These are phyloP conservation scores for Tolypocladium endophyticum DNA, from an alignment of 2,329 filamentous ascomycete species.

Conservation along the genomic window DNA sequence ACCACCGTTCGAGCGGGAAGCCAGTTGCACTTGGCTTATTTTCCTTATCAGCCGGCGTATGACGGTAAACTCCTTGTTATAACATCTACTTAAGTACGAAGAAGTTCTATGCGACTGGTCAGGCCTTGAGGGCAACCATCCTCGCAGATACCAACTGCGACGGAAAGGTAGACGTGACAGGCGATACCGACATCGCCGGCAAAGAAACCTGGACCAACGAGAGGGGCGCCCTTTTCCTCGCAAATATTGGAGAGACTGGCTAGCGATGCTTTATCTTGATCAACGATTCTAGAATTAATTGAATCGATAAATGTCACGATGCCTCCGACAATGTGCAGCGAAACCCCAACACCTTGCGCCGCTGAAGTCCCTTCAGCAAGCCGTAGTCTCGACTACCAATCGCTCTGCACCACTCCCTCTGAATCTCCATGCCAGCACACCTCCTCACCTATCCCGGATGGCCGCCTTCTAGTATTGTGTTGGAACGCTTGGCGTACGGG, in stretches of 20 bases:
- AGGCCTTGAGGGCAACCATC: conserved; percentile 3
- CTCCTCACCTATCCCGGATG: conserved; percentile 57
- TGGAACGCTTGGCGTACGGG: too few relatives aligned
- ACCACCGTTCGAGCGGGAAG: background rate
- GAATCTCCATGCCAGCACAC: conserved; percentile 19
- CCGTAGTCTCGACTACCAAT: conserved; percentile 3
- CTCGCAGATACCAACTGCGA: conserved; percentile 25
- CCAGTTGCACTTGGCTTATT: too few relatives aligned
- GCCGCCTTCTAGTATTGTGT: too few relatives aligned
- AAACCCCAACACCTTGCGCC: conserved; percentile 19
- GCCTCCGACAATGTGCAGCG: conserved; percentile 21
- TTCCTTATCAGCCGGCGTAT: background rate
- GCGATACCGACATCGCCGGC: conserved; percentile 9
- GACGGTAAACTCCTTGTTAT: background rate
- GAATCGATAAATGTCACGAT: conserved; percentile 22
- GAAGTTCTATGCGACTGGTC: background rate
- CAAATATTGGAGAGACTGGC: conserved; percentile 23
- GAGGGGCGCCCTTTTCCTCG: conserved; percentile 22
- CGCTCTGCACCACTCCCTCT: conserved; percentile 7
- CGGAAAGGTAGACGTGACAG: conserved; percentile 16
- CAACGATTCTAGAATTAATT: conserved; percentile 9
- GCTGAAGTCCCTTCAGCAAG: conserved; percentile 12
- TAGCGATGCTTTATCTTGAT: conserved; percentile 15
- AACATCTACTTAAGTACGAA: background rate
- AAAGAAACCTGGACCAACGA: conserved; percentile 14